Conservation (phyloP, 257 asterid genomes). For the Lantana camara region DNA sequence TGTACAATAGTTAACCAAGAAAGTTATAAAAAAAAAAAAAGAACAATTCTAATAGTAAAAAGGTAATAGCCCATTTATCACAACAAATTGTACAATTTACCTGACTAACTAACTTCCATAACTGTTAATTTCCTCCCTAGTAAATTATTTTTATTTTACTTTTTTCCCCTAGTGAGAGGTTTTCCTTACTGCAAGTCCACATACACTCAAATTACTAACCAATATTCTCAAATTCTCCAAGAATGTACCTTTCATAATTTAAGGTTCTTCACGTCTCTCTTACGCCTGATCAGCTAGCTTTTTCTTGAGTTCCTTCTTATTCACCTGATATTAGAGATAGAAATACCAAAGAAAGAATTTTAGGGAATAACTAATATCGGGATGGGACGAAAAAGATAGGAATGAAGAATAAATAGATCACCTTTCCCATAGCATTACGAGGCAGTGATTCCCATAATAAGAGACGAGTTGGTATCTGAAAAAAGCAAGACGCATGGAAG, state of each 20-base stretch:
- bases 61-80: no score
- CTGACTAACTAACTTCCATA: not conserved
- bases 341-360: not conserved
- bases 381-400: not conserved
- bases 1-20: not conserved
- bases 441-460: constrained; percentile 84
- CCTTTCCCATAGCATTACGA: constrained; percentile 98
- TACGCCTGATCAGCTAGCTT: constrained; percentile 41
- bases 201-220: not conserved
- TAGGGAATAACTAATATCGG: not conserved
- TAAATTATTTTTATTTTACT: not conserved
- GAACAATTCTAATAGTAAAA: no score
- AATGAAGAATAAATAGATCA: constrained; percentile 17
- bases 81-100: not conserved
- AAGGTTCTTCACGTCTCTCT: not conserved
- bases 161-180: not conserved
- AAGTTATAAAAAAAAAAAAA: no score
- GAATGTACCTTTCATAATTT: not conserved
- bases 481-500: no score
- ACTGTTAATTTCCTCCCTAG: no score
- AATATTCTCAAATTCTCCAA: not conserved
- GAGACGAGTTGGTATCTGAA: constrained; percentile 77
- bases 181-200: not conserved
- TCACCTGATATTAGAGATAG: constrained; percentile 55
- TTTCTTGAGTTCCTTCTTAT: constrained; percentile 84